These are phyloP conservation scores for Selaginella moellendorffii DNA, from an alignment of 75 land plant species.

Conservation along the genomic window DNA sequence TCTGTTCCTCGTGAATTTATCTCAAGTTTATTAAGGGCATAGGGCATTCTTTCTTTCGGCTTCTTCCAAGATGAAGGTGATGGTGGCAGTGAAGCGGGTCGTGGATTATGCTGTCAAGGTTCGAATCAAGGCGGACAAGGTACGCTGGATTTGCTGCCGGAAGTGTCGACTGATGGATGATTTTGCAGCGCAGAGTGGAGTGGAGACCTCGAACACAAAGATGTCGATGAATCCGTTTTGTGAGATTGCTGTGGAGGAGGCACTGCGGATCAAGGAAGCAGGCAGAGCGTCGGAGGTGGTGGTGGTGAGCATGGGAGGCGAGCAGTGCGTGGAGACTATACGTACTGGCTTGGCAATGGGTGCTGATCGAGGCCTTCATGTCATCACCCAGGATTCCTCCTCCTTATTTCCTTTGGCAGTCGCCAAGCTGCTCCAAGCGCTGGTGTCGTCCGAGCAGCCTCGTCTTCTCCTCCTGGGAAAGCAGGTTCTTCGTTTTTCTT, in stretches of 20 bases:
- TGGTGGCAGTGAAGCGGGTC: slow-evolving; percentile 82
- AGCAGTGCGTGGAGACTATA: slow-evolving; percentile 61
- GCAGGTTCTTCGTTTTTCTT: slow-evolving; percentile 33
- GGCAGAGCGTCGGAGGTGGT: slow-evolving; percentile 68
- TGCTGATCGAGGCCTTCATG: slow-evolving; percentile 79
- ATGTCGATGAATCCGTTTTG: slow-evolving; percentile 98
- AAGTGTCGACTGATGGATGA: not conserved
- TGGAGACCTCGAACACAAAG: slow-evolving; percentile 75
- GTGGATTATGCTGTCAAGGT: slow-evolving; percentile 89
- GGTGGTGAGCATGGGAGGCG: slow-evolving; percentile 62
- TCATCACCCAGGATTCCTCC: slow-evolving; percentile 20
- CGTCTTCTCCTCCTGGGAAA: slow-evolving; percentile 70
- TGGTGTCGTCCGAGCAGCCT: slow-evolving; percentile 53
- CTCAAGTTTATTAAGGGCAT: no score
- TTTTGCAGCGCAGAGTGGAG: slow-evolving; percentile 45
- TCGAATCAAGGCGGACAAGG: slow-evolving; percentile 84
- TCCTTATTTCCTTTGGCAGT: slow-evolving; percentile 51
- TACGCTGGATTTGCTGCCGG: no score
- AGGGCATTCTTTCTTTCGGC: no score
- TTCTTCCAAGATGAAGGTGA: slow-evolving; percentile 93
- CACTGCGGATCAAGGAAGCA: slow-evolving; percentile 57
- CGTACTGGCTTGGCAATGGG: slow-evolving; percentile 93
- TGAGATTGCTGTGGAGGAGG: slow-evolving; percentile 87
- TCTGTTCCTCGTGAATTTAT: no score
- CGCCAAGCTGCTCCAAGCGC: slow-evolving; percentile 51